Conservation (phyloP, 192 early-diverging fungal species). For the Umbelopsis sp. region DNA sequence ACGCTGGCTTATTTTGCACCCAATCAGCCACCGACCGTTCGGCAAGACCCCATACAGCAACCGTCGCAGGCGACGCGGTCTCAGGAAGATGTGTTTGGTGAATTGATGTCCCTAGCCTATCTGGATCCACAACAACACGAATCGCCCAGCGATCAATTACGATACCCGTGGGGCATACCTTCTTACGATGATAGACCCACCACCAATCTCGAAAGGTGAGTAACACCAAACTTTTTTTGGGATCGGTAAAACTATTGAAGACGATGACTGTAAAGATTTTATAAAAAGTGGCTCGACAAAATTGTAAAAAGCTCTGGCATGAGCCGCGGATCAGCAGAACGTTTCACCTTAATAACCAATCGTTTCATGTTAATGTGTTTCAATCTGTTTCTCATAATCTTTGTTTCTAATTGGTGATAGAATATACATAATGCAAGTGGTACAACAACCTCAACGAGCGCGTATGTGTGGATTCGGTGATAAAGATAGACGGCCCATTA, state of each 20-base stretch:
- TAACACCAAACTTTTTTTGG: not conserved
- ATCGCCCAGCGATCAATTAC: not conserved
- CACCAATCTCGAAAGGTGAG: not conserved
- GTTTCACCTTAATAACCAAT: not conserved
- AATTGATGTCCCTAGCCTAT: conserved; percentile 7
- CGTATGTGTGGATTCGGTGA: conserved; percentile 83
- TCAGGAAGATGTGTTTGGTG: conserved; percentile 8
- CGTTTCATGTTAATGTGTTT: not conserved
- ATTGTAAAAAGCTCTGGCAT: no score
- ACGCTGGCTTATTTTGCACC: conserved; percentile 1
- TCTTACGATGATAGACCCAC: conserved; percentile 1
- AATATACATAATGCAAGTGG: conserved; percentile 59
- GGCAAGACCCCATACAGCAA: not conserved
- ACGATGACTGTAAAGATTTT: no score
- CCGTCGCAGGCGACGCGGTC: conserved; percentile 5
- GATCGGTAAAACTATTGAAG: no score
- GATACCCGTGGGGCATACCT: conserved; percentile 1
- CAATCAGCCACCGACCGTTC: not conserved
- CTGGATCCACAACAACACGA: not conserved
- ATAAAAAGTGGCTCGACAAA: no score
- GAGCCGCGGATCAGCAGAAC: not conserved
- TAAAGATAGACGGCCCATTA: conserved; percentile 71
- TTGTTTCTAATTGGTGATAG: conserved; percentile 23
- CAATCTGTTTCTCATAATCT: not conserved
- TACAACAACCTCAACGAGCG: conserved; percentile 72